Base-by-base conservation (phyloP, 2,329 filamentous ascomycete species). In the Penicillium sp. region DNA sequence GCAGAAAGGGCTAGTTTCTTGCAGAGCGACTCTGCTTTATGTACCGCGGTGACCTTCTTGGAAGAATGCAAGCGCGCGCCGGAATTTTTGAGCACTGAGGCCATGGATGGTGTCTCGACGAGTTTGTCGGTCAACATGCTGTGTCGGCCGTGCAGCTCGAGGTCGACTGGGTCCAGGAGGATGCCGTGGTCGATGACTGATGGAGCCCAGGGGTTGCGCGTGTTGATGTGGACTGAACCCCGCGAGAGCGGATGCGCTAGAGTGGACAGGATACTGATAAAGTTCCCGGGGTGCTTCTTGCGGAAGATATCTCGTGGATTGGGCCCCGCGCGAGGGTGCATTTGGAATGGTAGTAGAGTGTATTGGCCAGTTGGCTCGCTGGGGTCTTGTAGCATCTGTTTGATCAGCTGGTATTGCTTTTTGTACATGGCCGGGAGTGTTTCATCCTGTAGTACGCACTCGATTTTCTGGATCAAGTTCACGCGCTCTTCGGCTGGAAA, bases 111-210 rank as follows among this genome's bases (percentile, higher is more conserved):
- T 8, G 69, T 76, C 41, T 60, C 67, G 53, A 67, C 75, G 56
- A 75, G 69, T 11, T 62, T 75, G 4, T 71, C 73, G 8, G 77
- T 63, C 47, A 71, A 75, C 38, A 75, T 71, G 6, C 75, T 61
- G 44, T 76, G 73, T 7, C 75, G 70, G 0, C 77, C 75, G 0
- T 79, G 67, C 5, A 82, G 62, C 44, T 81, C 75, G 5, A 78
- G 61, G 60, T 83, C 81, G 3, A 81, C 67, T 0, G 81, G 79
- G 58, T 83, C 77, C 6, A 76, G 73, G n/a, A 83, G 70, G 47
- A 81, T 82, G 17, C 73, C 73, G 0, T 79, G 77, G 64, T 84
- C 79, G 60, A 84, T 81, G 2, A 64, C 47, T 0, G 81, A 80
- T 5, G 56, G 26, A 2, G 64, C 70, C 0, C 66, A 67, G 0